These are phyloP conservation scores for Panaeolus cyanescens DNA, from an alignment of 768 basidiomycete species.

Conservation along the genomic window DNA sequence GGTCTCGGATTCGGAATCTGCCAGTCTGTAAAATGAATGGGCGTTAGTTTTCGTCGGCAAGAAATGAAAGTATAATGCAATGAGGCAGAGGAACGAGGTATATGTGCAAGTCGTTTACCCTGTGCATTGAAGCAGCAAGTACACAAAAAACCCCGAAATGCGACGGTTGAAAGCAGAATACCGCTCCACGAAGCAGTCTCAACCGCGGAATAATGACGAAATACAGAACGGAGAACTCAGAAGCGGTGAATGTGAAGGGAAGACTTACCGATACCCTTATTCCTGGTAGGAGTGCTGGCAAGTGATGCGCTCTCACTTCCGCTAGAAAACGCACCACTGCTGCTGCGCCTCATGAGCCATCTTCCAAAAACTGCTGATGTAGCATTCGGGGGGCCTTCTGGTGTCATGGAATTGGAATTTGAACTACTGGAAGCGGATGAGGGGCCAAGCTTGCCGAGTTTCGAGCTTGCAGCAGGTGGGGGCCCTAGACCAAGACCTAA, in stretches of 20 bases:
- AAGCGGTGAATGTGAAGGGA: constrained; percentile 7
- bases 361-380: constrained; percentile 21
- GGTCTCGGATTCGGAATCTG: constrained; percentile 51
- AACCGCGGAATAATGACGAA: constrained; percentile 3
- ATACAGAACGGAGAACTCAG: not conserved
- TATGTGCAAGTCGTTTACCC: constrained; percentile 4
- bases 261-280: constrained; percentile 48
- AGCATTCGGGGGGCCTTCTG: not conserved
- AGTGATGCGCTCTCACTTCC: constrained; percentile 66
- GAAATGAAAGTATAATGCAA: constrained; percentile 9
- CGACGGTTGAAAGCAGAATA: not conserved
- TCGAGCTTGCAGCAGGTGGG: constrained; percentile 28
- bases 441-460: not conserved
- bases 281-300: constrained; percentile 63
- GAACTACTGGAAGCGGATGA: not conserved
- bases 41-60: constrained; percentile 3
- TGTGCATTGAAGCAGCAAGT: not conserved
- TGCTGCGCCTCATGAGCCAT: constrained; percentile 76
- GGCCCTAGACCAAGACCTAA: constrained; percentile 59
- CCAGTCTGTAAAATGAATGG: constrained; percentile 46
- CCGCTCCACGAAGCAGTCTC: not conserved
- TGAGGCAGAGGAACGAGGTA: constrained; percentile 6
- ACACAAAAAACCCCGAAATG: constrained; percentile 9
- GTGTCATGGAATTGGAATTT: not conserved
- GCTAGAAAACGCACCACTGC: constrained; percentile 81